Base-by-base conservation (phyloP, 345 rosid genomes). In the Raphanus raphanistrum region DNA sequence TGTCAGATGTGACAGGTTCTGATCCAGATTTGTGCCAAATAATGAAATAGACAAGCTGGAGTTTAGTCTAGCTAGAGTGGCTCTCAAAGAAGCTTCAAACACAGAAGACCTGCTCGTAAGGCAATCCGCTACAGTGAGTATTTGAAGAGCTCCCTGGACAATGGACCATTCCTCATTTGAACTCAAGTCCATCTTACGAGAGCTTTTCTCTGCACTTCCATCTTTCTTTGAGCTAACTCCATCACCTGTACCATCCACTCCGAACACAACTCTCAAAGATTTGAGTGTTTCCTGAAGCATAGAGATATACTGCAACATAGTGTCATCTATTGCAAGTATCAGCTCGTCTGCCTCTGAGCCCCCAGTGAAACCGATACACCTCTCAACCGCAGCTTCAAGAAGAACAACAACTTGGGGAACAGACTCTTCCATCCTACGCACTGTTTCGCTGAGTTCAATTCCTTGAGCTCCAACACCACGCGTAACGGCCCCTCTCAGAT, bases 121-220 rank as follows among this genome's bases (percentile, higher is more conserved):
- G 83, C 97, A 90, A 81, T 95, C 99, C 81, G 96, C 96, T 48
- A 95, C 98, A 7, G 98, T 95, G 17, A 95, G 92, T 79, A 95
- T 87, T 83, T 95, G 99, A 72, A 95, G 71, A 63, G 98, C 94
- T 79, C 98, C 99, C 78, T 92, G 98, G 63, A 95, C 96, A 65
- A 95, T 92, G 67, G 99, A 95, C 99, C 99, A 95, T 83, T 95
- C 99, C 71, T 95, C 99, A 82, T 88, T 92, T 25, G 98, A 95
- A 57, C 86, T 78, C 77, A 70, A 75, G 67, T 91, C 97, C 55
- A 35, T 85, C 85, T 86, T 92, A 41, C 94, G 89, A 58, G 86
- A 74, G 80, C 72, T 80, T 75, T 80, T 80, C 79, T 80, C 82
- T 65, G 83, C 71, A 75, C 81, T 73, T 32, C 81, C 90, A 9